These are phyloP conservation scores for Ceratobasidium sp. DNA, from an alignment of 1,284 basidiomycete genomes.

Conservation along the genomic window DNA sequence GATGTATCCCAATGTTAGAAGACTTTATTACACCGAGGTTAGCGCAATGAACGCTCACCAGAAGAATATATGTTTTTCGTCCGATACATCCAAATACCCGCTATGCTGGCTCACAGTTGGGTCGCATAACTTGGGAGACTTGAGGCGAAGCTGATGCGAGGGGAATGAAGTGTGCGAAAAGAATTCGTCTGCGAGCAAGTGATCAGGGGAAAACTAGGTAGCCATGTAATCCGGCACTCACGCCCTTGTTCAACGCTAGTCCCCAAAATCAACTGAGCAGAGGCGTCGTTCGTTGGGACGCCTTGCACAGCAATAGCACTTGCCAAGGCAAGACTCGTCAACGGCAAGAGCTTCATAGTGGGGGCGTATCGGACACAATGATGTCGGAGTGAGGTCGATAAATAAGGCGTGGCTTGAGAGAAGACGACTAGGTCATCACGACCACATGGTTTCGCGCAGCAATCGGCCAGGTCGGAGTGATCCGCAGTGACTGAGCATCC, in stretches of 20 bases:
- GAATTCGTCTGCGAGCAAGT: constrained; percentile 54
- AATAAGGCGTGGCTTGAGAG: background rate
- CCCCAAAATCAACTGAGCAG: background rate
- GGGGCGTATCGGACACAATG: background rate
- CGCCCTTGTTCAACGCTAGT: background rate
- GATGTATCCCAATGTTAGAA: background rate
- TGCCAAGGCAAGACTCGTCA: background rate
- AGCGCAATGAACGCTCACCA: constrained; percentile 46
- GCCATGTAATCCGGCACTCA: background rate
- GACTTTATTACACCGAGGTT: constrained; percentile 46
- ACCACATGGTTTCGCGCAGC: constrained; percentile 8
- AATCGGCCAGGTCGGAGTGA: constrained; percentile 10
- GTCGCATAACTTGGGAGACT: constrained; percentile 60
- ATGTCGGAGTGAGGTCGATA: background rate
- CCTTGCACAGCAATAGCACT: background rate
- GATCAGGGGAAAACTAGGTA: background rate
- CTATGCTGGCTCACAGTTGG: constrained; percentile 62
- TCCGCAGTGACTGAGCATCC: constrained; percentile 1
- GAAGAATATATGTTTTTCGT: constrained; percentile 62
- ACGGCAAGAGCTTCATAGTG: background rate
- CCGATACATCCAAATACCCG: constrained; percentile 65
- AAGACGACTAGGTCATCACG: background rate
- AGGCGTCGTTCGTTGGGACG: background rate
- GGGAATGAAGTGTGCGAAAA: constrained; percentile 65
- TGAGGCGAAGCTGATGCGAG: constrained; percentile 61